Base-by-base conservation (phyloP, 78 protist species). In the Protostelium mycophagum region DNA sequence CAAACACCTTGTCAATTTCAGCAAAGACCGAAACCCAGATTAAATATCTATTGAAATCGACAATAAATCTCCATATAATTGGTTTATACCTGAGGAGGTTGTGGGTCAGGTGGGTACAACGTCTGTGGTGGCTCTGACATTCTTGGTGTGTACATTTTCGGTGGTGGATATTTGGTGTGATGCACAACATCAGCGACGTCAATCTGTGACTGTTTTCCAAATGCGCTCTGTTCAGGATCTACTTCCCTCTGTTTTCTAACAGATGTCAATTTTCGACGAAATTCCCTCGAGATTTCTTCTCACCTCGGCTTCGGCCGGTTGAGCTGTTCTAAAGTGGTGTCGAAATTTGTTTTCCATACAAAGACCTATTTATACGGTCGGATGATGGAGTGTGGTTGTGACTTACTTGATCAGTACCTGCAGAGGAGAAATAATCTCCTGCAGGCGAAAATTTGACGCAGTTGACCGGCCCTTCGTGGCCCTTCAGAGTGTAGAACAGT, bases 321-420 rank as follows among this genome's bases (percentile, higher is more conserved):
- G 87, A 0, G 83, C 0, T 35, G 10, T 0, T 34, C 5, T 16
- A 51, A 16, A 51, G 31, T 51, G 73, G 73, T 0, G 35, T 38
- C 91, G 38, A 97, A 91, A 93, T 95, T 95, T 38, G 97, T 89
- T 9, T 87, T 36, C 97, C 97, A 97, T 73, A 95, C 94, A 92
- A 95, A 37, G 37, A n/a, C n/a, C n/a, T n/a, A n/a, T n/a, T n/a
- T n/a, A n/a, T n/a, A n/a, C n/a, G n/a, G n/a, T n/a, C n/a, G n/a
- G n/a, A n/a, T n/a, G n/a, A n/a, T n/a, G n/a, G n/a, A n/a, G n/a
- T n/a, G n/a, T n/a, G n/a, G n/a, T n/a, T n/a, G n/a, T n/a, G n/a
- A n/a, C n/a, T n/a, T n/a, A 63, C 84, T 35, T n/a, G 16, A 87
- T 97, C 98, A 37, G 28, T 34, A 28, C 95, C 95, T 28, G 89